Base-by-base conservation (phyloP, 1,139 yeast species). In the Barnettozyma hawaiiensis region DNA sequence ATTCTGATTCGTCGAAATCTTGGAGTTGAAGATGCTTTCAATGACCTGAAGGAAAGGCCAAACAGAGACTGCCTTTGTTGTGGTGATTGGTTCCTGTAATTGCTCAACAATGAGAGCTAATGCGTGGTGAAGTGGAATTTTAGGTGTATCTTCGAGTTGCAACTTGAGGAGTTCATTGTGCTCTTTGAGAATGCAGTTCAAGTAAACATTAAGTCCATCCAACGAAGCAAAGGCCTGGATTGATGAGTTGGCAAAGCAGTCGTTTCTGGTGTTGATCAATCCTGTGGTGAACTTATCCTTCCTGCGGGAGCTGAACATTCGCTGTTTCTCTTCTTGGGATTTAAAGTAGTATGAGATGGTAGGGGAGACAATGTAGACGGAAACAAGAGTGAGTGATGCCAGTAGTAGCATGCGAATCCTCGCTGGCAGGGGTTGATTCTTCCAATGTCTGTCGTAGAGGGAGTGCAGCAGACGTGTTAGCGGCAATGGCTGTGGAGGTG, bases 201-300 rank as follows among this genome's bases (percentile, higher is more conserved):
- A 66, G 55, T 86, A 89, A 14, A 66, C 70, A 26, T 81, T 78
- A 41, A 89, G 61, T 0, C 72, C 71, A 0, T 89, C 82, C 24
- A 85, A 63, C 0, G 95, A 67, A 14, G 87, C 79, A 48, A 90
- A 73, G 0, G 96, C 94, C 61, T 90, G 97, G 19, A 92, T 60
- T 1, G 90, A 81, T n/a, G 95, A 78, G 58, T 92, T 90, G 47
- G 96, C 96, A 65, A 86, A 90, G 62, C 97, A 90, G 60, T 89
- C 96, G 55, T 86, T 86, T 47, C 92, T 76, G 50, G 81, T 71
- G 61, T 90, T 92, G 51, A 81, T 71, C 37, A 90, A 67, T 3
- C 97, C 97, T 0, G 94, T 86, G 14, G 96, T 84, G 57, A 78
- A 70, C 52, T 75, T 81, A 55, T 81, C 94, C n/a, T 80, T 81